phyloP scores from a whole-genome alignment of 164 flowering plant species.

The Berberis thunbergii region DNA sequence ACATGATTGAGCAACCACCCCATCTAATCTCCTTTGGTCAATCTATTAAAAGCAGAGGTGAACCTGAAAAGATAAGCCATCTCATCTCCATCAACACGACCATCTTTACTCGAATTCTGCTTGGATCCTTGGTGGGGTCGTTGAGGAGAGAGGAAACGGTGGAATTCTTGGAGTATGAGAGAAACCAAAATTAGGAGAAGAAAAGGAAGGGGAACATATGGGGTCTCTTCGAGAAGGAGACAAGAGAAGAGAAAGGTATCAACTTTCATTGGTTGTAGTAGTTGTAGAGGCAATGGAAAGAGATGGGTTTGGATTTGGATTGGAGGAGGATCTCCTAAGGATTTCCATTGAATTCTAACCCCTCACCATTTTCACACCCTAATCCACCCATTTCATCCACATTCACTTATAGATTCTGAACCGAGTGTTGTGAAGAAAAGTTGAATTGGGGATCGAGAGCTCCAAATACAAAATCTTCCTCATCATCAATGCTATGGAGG shows the following conservation, averaged over 20 bases:
- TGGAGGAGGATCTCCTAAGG: background rate
- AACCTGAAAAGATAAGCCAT: conserved; percentile 54
- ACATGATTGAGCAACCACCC: conserved; percentile 85
- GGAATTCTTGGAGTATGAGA: conserved; percentile 29
- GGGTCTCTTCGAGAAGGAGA: conserved; percentile 57
- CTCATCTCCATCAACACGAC: conserved; percentile 21
- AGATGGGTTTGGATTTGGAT: background rate
- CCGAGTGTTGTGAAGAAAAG: too few relatives aligned
- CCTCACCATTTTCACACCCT: too few relatives aligned
- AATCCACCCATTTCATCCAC: too few relatives aligned
- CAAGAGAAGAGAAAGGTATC: conserved; percentile 13
- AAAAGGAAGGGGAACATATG: conserved; percentile 62
- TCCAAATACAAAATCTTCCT: too few relatives aligned
- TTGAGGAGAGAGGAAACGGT: conserved; percentile 27
- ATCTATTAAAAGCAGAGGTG: conserved; percentile 8
- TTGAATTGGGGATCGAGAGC: too few relatives aligned
- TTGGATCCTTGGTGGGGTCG: conserved; percentile 15
- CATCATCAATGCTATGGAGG: too few relatives aligned
- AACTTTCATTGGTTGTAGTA: background rate
- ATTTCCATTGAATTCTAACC: background rate
- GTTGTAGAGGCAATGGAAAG: background rate
- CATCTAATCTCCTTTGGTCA: conserved; percentile 45
- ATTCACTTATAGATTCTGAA: too few relatives aligned
- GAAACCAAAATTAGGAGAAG: conserved; percentile 43
- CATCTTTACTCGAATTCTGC: conserved; percentile 13